Percentiles rank a stretch among this genome's conserved stretches.
These are phyloP conservation scores for Backusella mclennaniae DNA, from an alignment of 192 early-diverging fungal species.

Conservation along the genomic window DNA sequence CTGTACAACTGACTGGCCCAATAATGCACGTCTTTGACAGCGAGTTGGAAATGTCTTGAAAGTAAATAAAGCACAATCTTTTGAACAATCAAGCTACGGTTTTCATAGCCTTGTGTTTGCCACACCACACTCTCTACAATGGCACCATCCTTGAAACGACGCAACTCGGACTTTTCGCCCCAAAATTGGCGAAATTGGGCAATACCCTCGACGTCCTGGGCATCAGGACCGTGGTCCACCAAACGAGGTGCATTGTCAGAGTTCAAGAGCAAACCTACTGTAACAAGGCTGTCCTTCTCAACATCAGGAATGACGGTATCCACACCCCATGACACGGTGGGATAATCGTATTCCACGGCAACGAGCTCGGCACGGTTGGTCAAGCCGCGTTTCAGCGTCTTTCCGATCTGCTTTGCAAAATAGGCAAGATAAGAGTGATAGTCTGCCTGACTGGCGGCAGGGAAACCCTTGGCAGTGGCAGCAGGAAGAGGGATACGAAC, in stretches of 20 bases:
- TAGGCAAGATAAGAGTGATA: conserved; percentile 45
- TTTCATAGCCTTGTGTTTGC: conserved; percentile 58
- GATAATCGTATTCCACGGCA: conserved; percentile 30
- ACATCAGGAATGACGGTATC: conserved; percentile 22
- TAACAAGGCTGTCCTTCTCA: conserved; percentile 41
- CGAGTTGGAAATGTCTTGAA: conserved; percentile 65
- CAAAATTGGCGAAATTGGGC: conserved; percentile 77
- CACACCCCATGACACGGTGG: conserved; percentile 41
- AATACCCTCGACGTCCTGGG: conserved; percentile 64
- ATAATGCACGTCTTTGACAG: conserved; percentile 45
- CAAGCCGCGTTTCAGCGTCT: conserved; percentile 45
- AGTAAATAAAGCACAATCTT: conserved; percentile 80
- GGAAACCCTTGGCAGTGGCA: conserved; percentile 30
- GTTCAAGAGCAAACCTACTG: conserved; percentile 74
- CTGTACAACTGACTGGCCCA: conserved; percentile 70
- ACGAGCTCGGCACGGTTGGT: conserved; percentile 50
- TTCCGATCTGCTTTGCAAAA: conserved; percentile 44
- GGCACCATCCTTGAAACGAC: conserved; percentile 92
- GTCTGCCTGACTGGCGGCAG: conserved; percentile 32
- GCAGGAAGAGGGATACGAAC: conserved; percentile 34
- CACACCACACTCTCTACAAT: conserved; percentile 91
- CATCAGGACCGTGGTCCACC: conserved; percentile 88
- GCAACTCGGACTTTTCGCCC: conserved; percentile 87
- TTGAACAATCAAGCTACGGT: conserved; percentile 70
- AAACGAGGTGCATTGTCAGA: conserved; percentile 62